Evolutionary conservation across 2,329 filamentous ascomycete species (phyloP).

Genomic region (Penicillium crustosum): DNA sequence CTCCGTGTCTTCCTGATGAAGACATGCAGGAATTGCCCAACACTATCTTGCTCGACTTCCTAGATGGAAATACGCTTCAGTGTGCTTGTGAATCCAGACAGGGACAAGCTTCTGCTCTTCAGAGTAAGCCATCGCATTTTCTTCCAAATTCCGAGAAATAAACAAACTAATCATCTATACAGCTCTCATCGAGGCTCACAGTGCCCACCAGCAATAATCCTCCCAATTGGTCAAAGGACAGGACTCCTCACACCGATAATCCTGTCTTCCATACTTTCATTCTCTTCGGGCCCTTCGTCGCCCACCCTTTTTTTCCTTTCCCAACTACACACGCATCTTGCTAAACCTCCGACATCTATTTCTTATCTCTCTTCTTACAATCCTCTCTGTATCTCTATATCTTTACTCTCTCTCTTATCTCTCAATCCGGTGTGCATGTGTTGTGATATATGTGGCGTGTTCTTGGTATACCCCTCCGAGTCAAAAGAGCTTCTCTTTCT

Average conservation of each 20-base stretch:
- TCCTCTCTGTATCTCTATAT: slow-evolving; percentile 11
- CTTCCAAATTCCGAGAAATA: slow-evolving; percentile 1
- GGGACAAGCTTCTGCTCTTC: slow-evolving; percentile 53
- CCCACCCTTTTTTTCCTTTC: background rate
- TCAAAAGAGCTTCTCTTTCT: slow-evolving; percentile 21
- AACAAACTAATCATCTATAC: slow-evolving; percentile 12
- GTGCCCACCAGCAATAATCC: slow-evolving; percentile 30
- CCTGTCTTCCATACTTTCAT: slow-evolving; percentile 2
- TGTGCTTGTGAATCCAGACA: slow-evolving; percentile 60
- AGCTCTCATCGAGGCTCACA: slow-evolving; percentile 48
- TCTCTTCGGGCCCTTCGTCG: slow-evolving; percentile 1
- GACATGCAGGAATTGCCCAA: slow-evolving; percentile 91
- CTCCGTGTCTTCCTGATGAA: slow-evolving; percentile 79
- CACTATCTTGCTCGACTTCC: slow-evolving; percentile 67
- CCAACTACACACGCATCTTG: slow-evolving; percentile 1
- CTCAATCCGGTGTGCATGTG: slow-evolving; percentile 14
- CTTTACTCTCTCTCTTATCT: slow-evolving; percentile 7
- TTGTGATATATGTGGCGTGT: slow-evolving; percentile 29
- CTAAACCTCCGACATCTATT: slow-evolving; percentile 12
- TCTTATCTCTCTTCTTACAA: slow-evolving; percentile 12
- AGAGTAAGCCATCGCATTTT: slow-evolving; percentile 42
- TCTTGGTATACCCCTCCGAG: slow-evolving; percentile 29
- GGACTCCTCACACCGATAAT: slow-evolving; percentile 5
- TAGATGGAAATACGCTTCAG: slow-evolving; percentile 62
- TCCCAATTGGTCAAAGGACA: slow-evolving; percentile 1